A percentile compares a stretch with the other conserved stretches of the same genome.
Conservation (phyloP, 306 rosid species). For the Cicer arietinum region DNA sequence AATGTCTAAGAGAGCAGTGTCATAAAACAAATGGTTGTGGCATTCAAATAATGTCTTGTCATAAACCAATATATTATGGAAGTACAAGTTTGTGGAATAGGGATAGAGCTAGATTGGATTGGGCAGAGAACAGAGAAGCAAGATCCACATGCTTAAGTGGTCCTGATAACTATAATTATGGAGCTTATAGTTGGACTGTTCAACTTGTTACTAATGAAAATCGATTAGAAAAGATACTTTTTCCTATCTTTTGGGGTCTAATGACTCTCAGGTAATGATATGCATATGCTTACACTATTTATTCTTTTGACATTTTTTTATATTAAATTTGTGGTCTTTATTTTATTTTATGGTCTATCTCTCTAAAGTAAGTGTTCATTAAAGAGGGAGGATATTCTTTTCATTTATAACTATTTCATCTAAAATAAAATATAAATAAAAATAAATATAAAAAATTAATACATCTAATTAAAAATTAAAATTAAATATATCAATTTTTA, state of each 20-base stretch:
- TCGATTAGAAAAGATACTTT: conserved; percentile 87
- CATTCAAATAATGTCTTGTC: conserved; percentile 60
- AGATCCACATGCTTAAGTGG: conserved; percentile 66
- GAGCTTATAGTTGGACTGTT: conserved; percentile 89
- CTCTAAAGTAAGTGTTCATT: no score
- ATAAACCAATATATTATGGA: conserved; percentile 69
- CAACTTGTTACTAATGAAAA: conserved; percentile 79
- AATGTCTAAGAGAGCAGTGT: conserved; percentile 75
- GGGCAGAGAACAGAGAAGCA: conserved; percentile 68
- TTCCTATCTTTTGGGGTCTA: conserved; percentile 95
- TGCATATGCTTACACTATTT: neutral
- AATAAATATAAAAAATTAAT: no score
- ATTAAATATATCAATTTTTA: no score
- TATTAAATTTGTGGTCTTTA: no score
- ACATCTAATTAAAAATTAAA: no score
- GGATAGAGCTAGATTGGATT: conserved; percentile 57
- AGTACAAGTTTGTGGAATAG: conserved; percentile 33
- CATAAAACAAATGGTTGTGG: conserved; percentile 57
- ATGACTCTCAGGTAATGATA: conserved; percentile 81
- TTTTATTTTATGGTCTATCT: no score
- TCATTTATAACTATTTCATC: no score
- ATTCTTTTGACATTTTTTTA: neutral
- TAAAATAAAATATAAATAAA: no score
- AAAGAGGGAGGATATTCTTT: no score
- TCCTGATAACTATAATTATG: conserved; percentile 64